A percentile compares a stretch with the other conserved stretches of the same genome.
phyloP scores from a whole-genome alignment of 1,284 basidiomycete genomes.

The Volvariella surrecta region DNA sequence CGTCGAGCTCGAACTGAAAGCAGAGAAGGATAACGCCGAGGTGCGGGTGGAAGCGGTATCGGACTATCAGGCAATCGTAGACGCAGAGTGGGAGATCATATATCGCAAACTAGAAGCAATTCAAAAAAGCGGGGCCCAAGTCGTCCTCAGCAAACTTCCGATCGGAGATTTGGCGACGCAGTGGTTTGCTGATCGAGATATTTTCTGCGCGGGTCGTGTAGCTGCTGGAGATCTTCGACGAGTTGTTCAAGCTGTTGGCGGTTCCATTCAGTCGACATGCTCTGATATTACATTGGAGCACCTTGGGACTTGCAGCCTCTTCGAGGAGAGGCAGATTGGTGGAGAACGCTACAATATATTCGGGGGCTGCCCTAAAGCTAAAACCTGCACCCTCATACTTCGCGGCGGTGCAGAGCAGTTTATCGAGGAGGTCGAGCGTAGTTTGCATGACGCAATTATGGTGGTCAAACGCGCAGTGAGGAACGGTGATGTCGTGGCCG shows the following conservation, averaged over 20 bases:
- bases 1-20: conserved; percentile 98
- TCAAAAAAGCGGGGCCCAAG: conserved; percentile 93
- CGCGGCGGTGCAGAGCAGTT: conserved; percentile 98
- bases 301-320: conserved; percentile 85
- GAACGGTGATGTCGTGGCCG: conserved; percentile 94
- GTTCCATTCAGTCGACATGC: conserved; percentile 91
- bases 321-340: conserved; percentile 95
- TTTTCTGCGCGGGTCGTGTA: conserved; percentile 98
- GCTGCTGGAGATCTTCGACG: conserved; percentile 86
- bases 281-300: conserved; percentile 89
- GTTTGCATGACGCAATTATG: conserved; percentile 99
- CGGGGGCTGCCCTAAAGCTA: conserved; percentile 89
- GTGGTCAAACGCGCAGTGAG: conserved; percentile 96
- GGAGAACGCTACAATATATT: conserved; percentile 98
- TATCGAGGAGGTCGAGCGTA: conserved; percentile 96
- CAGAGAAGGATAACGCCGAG: conserved; percentile 99
- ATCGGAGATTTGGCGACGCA: conserved; percentile 99
- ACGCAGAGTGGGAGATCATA: conserved; percentile 99
- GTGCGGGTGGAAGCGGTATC: conserved; percentile 94
- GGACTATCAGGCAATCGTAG: conserved; percentile 98
- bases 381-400: conserved; percentile 94
- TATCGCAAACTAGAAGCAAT: conserved; percentile 97
- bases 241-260: conserved; percentile 94
- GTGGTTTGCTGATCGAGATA: conserved; percentile 98
- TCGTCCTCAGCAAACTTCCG: conserved; percentile 96